Conservation (phyloP, 805 yeast genomes). For the Ogataea chonburiensis region DNA sequence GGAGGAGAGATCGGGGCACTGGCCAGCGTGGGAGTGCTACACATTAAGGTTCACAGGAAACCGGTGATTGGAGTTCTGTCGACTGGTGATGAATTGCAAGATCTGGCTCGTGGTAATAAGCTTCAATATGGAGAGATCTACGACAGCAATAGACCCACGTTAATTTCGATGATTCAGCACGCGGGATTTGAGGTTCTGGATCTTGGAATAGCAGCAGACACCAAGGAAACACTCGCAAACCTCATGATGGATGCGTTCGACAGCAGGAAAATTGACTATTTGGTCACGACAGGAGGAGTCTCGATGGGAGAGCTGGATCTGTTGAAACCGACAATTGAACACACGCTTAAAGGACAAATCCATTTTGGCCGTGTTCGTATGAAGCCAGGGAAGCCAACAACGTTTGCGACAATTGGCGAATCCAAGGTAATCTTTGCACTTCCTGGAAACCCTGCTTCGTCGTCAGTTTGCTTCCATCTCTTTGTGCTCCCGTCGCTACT, state of each 20-base stretch:
- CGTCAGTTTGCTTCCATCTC: conserved; percentile 45
- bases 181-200: conserved; percentile 43
- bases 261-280: conserved; percentile 36
- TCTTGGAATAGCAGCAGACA: conserved; percentile 50
- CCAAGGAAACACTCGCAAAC: conserved; percentile 27
- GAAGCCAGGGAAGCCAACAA: conserved; percentile 61
- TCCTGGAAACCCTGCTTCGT: conserved; percentile 60
- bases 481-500: conserved; percentile 48
- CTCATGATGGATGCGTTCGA: conserved; percentile 30
- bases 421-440: conserved; percentile 44
- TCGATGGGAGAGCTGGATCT: conserved; percentile 59
- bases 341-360: conserved; percentile 40
- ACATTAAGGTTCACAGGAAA: conserved; percentile 38
- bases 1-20: conserved; percentile 53
- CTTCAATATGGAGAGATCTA: conserved; percentile 44
- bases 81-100: conserved; percentile 52
- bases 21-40: conserved; percentile 44
- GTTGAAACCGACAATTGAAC: conserved; percentile 48
- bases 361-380: conserved; percentile 57
- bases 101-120: conserved; percentile 27
- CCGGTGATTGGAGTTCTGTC: conserved; percentile 49
- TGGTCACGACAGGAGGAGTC: conserved; percentile 56
- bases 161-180: conserved; percentile 36
- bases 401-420: conserved; percentile 47
- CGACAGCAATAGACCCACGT: conserved; percentile 50